Percentiles rank a stretch among this genome's conserved stretches.
Evolutionary conservation across 1,284 basidiomycete species (phyloP).

Genomic region (Volvariella volvacea): DNA sequence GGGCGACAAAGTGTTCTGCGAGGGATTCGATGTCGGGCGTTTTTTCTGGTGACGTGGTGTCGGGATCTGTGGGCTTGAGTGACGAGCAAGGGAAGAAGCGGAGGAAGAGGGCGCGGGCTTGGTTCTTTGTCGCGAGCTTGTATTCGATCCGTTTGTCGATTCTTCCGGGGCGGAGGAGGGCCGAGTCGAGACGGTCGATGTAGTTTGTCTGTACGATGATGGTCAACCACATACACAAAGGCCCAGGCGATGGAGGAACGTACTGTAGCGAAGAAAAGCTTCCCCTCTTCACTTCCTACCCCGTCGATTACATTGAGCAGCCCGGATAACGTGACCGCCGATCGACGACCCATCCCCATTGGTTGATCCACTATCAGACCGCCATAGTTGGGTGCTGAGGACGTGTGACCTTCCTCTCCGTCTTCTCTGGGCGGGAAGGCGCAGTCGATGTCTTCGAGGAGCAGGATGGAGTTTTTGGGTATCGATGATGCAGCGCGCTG

Average conservation of each 20-base stretch:
- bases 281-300: constrained; percentile 48
- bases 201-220: constrained; percentile 37
- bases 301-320: constrained; percentile 51
- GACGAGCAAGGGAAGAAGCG: constrained; percentile 38
- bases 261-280: constrained; percentile 48
- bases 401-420: constrained; percentile 20
- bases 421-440: constrained; percentile 43
- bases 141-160: constrained; percentile 47
- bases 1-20: constrained; percentile 33
- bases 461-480: constrained; percentile 42
- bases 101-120: constrained; percentile 42
- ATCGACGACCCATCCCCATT: constrained; percentile 10
- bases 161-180: constrained; percentile 43
- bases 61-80: constrained; percentile 1
- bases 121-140: constrained; percentile 35
- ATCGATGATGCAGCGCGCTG: constrained; percentile 36
- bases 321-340: constrained; percentile 41
- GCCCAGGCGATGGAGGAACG: constrained; percentile 31
- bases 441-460: constrained; percentile 53
- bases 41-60: constrained; percentile 10
- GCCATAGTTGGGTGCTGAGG: constrained; percentile 2
- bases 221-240: constrained; percentile 1
- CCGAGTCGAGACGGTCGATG: constrained; percentile 44
- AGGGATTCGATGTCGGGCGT: constrained; percentile 16
- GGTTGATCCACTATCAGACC: constrained; percentile 1